phyloP scores from a whole-genome alignment of 768 basidiomycete genomes.

The Aureoboletus auriporus region DNA sequence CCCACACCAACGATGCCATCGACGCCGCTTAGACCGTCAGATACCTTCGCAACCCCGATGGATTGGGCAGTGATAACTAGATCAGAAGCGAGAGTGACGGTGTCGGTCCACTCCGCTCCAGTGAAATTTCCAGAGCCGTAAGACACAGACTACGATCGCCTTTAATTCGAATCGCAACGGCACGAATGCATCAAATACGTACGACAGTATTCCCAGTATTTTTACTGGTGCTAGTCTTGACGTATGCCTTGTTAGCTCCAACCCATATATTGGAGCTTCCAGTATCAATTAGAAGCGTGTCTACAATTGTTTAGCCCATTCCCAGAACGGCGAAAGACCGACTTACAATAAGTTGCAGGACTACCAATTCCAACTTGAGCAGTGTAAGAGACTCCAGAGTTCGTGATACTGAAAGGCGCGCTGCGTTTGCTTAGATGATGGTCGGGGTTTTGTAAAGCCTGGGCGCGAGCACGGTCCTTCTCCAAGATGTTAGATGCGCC shows the following conservation, averaged over 20 bases:
- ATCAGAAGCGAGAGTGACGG: too few relatives aligned
- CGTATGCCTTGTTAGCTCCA: not conserved
- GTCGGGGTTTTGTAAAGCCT: not conserved
- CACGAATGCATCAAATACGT: too few relatives aligned
- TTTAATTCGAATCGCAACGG: too few relatives aligned
- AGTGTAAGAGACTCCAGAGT: not conserved
- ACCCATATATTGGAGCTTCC: not conserved
- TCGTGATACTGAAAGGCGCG: not conserved
- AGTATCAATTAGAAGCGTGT: not conserved
- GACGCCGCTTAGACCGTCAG: not conserved
- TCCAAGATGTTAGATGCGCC: not conserved
- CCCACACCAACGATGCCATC: not conserved
- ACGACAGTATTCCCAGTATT: too few relatives aligned
- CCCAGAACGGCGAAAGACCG: not conserved
- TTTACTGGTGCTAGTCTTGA: not conserved
- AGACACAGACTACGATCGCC: too few relatives aligned
- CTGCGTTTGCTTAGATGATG: not conserved
- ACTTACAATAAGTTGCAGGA: not conserved
- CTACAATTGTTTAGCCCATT: not conserved
- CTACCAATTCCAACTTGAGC: not conserved
- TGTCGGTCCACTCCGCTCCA: too few relatives aligned
- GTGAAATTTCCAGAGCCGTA: too few relatives aligned
- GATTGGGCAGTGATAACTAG: too few relatives aligned
- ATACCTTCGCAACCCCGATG: too few relatives aligned
- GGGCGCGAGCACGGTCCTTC: not conserved